Conservation (phyloP, 441 rosid genomes). For the Aquilaria agallochum region DNA sequence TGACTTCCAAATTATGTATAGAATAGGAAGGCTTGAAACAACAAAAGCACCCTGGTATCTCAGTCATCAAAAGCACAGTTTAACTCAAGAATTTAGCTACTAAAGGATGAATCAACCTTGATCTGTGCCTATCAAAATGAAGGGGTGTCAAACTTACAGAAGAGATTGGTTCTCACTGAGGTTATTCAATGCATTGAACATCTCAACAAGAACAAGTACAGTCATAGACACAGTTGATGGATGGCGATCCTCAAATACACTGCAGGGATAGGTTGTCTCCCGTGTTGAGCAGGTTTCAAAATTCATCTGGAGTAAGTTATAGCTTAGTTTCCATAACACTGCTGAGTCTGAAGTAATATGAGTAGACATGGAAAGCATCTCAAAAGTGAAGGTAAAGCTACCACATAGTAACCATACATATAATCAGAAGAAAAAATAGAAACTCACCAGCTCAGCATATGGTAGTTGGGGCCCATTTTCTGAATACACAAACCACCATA, state of each 20-base stretch:
- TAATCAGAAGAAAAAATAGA: constrained; percentile 9
- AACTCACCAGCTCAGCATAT: constrained; percentile 80
- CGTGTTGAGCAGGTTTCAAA: constrained; percentile 88
- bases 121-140: neutral
- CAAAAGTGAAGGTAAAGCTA: constrained; percentile 7
- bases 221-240: constrained; percentile 99
- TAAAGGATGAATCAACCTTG: neutral
- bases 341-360: neutral
- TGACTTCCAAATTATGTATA: too few species aligned
- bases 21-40: too few species aligned
- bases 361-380: neutral
- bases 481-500: constrained; percentile 96
- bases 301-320: constrained; percentile 59
- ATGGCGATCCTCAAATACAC: constrained; percentile 89
- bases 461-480: constrained; percentile 88
- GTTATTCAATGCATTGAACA: constrained; percentile 98
- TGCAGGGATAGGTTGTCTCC: constrained; percentile 87
- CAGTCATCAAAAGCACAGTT: too few species aligned
- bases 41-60: too few species aligned
- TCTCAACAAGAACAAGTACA: constrained; percentile 99
- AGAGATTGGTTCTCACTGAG: constrained; percentile 98
- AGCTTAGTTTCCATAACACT: neutral
- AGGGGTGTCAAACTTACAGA: constrained; percentile 54
- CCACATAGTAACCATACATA: neutral
- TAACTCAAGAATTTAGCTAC: too few species aligned